phyloP scores from a whole-genome alignment of 2,329 filamentous ascomycete species.

The Alternaria sp. region DNA sequence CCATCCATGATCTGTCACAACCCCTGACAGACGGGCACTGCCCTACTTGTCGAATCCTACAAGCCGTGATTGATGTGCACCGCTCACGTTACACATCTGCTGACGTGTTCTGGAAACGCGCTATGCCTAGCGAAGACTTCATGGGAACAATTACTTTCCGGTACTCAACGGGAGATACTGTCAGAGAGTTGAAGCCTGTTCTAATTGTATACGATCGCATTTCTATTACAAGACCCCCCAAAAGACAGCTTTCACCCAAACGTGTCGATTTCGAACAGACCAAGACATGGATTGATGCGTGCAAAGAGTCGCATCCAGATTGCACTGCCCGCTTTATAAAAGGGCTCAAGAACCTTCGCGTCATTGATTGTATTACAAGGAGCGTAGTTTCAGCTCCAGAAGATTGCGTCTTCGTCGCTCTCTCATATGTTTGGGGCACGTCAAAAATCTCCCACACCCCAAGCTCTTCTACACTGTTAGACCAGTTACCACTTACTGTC shows the following conservation, averaged over 20 bases:
- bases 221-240: rapidly evolving
- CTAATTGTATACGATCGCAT: rapidly evolving
- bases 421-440: background rate
- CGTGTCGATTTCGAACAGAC: background rate
- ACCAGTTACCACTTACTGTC: background rate
- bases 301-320: rapidly evolving
- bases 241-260: background rate
- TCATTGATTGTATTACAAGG: background rate
- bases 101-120: background rate
- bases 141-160: no score
- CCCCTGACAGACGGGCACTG: background rate
- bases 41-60: background rate
- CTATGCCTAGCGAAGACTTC: no score
- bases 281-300: background rate
- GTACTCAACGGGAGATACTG: no score
- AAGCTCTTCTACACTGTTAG: background rate
- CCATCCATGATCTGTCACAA: background rate
- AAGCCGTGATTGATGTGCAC: background rate
- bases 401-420: background rate
- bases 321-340: background rate
- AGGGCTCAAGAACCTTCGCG: rapidly evolving
- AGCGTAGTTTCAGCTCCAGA: rapidly evolving
- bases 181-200: background rate
- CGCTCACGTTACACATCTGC: background rate
- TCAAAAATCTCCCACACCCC: rapidly evolving